A percentile compares a stretch with the other conserved stretches of the same genome.
Evolutionary conservation across 768 basidiomycete species (phyloP).

Genomic region (Candolleomyces aberdarensis): DNA sequence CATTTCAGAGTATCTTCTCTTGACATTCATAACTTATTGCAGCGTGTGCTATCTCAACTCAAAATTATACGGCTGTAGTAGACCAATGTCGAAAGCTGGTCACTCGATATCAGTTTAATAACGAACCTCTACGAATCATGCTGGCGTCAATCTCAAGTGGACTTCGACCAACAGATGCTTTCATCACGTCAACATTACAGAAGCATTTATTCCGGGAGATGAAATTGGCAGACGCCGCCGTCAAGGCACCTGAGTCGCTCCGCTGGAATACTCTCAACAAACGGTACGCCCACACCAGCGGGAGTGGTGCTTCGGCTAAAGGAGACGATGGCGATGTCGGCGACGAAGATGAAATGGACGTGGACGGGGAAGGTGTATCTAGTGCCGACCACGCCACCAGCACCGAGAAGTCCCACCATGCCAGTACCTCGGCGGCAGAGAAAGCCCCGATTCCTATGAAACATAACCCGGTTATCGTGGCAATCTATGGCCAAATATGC

Average conservation of each 20-base stretch:
- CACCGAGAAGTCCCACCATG: slow-evolving; percentile 9
- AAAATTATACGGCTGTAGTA: slow-evolving; percentile 55
- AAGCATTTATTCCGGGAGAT: slow-evolving; percentile 80
- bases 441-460: slow-evolving; percentile 55
- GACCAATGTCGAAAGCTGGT: slow-evolving; percentile 78
- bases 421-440: neutral
- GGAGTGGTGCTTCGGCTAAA: slow-evolving; percentile 25
- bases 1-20: neutral
- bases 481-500: slow-evolving; percentile 81
- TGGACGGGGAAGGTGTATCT: slow-evolving; percentile 7
- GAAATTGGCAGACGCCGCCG: slow-evolving; percentile 61
- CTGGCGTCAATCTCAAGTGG: slow-evolving; percentile 73
- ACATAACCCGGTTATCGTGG: slow-evolving; percentile 65
- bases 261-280: slow-evolving; percentile 61
- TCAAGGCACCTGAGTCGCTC: slow-evolving; percentile 56
- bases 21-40: slow-evolving; percentile 4
- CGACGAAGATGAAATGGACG: slow-evolving; percentile 21
- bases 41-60: slow-evolving; percentile 73
- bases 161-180: slow-evolving; percentile 64
- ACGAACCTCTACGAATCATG: slow-evolving; percentile 79
- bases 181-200: slow-evolving; percentile 75
- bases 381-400: neutral
- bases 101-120: slow-evolving; percentile 77
- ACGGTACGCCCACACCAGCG: slow-evolving; percentile 48
- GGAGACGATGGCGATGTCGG: slow-evolving; percentile 28